These are phyloP conservation scores for Calonectria hawksworthii DNA, from an alignment of 2,329 filamentous ascomycete genomes.

Conservation along the genomic window DNA sequence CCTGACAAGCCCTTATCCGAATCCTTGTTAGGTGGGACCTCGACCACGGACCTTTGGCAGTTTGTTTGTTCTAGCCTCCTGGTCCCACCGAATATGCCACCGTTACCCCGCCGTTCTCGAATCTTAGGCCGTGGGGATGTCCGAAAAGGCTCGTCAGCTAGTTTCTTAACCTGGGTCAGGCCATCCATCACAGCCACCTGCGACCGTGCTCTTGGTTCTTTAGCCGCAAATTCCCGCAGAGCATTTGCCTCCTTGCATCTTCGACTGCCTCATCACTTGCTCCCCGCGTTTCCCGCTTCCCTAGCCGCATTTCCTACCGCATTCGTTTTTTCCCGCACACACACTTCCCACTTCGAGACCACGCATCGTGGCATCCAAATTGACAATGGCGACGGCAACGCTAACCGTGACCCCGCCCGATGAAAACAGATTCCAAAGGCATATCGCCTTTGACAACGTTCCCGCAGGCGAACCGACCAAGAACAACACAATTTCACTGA, in stretches of 20 bases:
- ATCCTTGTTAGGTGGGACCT: conserved; percentile 36
- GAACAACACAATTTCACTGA: conserved; percentile 77
- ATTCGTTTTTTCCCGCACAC: conserved; percentile 26
- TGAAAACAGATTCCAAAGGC: conserved; percentile 66
- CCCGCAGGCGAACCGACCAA: conserved; percentile 70
- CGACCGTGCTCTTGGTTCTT: conserved; percentile 22
- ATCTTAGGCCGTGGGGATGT: conserved; percentile 44
- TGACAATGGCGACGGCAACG: conserved; percentile 53
- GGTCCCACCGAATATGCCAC: conserved; percentile 42
- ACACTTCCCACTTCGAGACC: conserved; percentile 20
- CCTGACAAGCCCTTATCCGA: conserved; percentile 7
- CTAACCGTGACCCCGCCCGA: conserved; percentile 58
- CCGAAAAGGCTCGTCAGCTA: conserved; percentile 37
- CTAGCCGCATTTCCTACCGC: conserved; percentile 11
- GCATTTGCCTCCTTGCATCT: conserved; percentile 32
- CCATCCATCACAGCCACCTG: conserved; percentile 45
- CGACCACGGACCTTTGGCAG: conserved; percentile 26
- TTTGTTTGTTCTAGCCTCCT: conserved; percentile 32
- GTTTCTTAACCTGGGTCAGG: conserved; percentile 45
- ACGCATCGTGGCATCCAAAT: conserved; percentile 30
- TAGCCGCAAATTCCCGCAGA: conserved; percentile 47
- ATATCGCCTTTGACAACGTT: conserved; percentile 74
- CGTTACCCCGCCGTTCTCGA: conserved; percentile 47
- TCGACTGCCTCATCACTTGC: conserved; percentile 4
- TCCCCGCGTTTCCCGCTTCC: conserved; percentile 4